Evolutionary conservation across 202 grass and related monocot genomes (phyloP), one percentile per base, ranked within the genome.

Genomic region (Zoysia matrella): DNA sequence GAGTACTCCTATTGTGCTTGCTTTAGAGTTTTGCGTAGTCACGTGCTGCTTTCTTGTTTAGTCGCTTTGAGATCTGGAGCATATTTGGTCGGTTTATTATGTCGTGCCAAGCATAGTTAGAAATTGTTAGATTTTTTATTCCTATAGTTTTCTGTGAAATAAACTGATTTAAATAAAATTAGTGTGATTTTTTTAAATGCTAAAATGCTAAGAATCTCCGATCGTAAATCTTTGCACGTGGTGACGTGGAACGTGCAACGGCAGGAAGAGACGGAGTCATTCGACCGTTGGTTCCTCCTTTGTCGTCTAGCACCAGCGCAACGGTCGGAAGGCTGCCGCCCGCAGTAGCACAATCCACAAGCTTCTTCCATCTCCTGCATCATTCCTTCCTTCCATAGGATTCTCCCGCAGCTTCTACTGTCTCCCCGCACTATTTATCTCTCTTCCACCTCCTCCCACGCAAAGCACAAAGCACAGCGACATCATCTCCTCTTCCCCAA

Each of bases 331-430:
- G 1, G 73, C 45, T 51, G 40, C 47, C 72, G 36, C 73, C 58
- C 67, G 15, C 67, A 9, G n/a, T 13, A 58, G 65, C 64, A 47
- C 65, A 46, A 67, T 68, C 73, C 67, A 86, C 78, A 73, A 69
- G 60, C 83, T 89, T 82, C 83, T 82, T 85, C 87, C 60, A 72
- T 57, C n/a, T 39, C 42, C 76, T 56, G 48, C 72, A 22, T 22
- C 22, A 22, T 11, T 63, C 1, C 14, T 78, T 85, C 76, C 83
- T 72, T 82, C 77, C 72, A 47, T 10, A 46, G 43, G 52, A 79
- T 85, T 80, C 71, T 84, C 78, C 64, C 0, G 63, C 73, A 47
- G n/a, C 65, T 87, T 56, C 71, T 64, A 76, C 22, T 43, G 8
- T 36, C 12, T 9, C 52, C 8, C 39, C 12, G 52, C 9, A 44